Evolutionary conservation across 352 stramenopile genomes (phyloP), one percentile per base, ranked within the genome.

Genomic region (Pythium graminicola): DNA sequence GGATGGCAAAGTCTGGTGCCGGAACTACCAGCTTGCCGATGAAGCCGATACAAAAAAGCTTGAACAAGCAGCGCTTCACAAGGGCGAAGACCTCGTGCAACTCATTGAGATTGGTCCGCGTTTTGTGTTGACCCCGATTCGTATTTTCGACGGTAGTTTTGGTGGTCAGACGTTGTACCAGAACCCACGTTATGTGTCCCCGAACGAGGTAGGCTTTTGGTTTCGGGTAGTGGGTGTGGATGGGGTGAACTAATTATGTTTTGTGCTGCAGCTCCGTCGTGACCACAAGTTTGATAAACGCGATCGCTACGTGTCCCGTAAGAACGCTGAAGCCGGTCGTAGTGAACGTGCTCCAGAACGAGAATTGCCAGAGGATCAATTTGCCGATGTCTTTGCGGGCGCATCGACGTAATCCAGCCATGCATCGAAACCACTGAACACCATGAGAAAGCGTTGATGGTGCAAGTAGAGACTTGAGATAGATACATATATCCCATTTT

Each of bases 51-150:
- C 75, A 45, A 98, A 97, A 73, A 98, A 97, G 72, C 58, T 93
- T 22, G 65, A 96, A 59, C 36, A 89, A 74, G 72, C 71, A 31
- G 76, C 87, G 54, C 62, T 89, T n/a, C 78, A 94, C 61, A 76
- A 77, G 28, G 83, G 83, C 52, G 83, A 94, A 52, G 83, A 94
- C 53, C 76, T 92, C 23, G 96, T 97, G 52, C 95, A 97, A 58
- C 80, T 99, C 1, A 97, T 99, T 38, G 97, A 99, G 77, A 99
- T 99, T 54, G 97, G 97, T 29, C 97, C 97, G 19, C 86, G 97
- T 38, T 99, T 99, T 72, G 95, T 99, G 41, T 84, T 99, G 36
- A 96, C 97, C 50, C 95, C 96, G 13, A 99, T 99, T 60, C 85
- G 97, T 36, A 98, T 99, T 60, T 99, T 99, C 63, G 86, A 95